Conservation (phyloP, 2,329 filamentous ascomycete species). For the Blumeriella jaapii region DNA sequence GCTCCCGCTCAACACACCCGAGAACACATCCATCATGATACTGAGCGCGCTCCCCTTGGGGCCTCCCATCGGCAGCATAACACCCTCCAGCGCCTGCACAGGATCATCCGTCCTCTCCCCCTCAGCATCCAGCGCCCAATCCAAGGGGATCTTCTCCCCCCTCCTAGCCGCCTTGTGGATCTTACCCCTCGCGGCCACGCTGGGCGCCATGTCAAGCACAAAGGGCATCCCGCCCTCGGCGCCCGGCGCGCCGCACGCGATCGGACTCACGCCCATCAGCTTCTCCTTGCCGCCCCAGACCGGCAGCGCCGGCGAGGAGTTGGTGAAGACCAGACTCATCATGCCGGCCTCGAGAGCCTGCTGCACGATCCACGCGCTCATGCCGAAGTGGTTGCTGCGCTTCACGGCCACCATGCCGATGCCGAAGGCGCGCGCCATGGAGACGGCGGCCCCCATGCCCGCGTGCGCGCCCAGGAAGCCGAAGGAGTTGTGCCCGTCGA, state of each 20-base stretch:
- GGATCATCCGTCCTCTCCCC: slow-evolving; percentile 63
- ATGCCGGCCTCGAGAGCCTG: slow-evolving; percentile 61
- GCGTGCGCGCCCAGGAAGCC: slow-evolving; percentile 59
- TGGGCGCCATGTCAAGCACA: slow-evolving; percentile 65
- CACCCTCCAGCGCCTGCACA: slow-evolving; percentile 55
- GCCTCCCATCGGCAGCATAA: slow-evolving; percentile 80
- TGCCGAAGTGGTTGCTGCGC: slow-evolving; percentile 74
- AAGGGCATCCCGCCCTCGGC: slow-evolving; percentile 48
- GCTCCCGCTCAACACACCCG: slow-evolving; percentile 63
- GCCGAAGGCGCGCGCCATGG: slow-evolving; percentile 51
- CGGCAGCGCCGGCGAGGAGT: slow-evolving; percentile 26
- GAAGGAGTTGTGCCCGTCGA: slow-evolving; percentile 57
- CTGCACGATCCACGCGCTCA: slow-evolving; percentile 71
- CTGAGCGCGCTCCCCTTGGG: slow-evolving; percentile 68
- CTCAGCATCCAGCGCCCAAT: slow-evolving; percentile 66
- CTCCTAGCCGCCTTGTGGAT: slow-evolving; percentile 58
- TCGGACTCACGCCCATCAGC: slow-evolving; percentile 26
- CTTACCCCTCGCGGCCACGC: slow-evolving; percentile 58
- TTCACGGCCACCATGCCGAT: slow-evolving; percentile 68
- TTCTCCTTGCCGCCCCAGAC: slow-evolving; percentile 27
- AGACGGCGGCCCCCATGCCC: slow-evolving; percentile 57
- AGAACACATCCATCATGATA: slow-evolving; percentile 87
- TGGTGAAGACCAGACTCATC: slow-evolving; percentile 39
- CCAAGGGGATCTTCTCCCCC: slow-evolving; percentile 55
- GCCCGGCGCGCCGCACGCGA: slow-evolving; percentile 57